Base-by-base conservation (phyloP, 495 filamentous ascomycete species). In the Daldinia caldariorum region DNA sequence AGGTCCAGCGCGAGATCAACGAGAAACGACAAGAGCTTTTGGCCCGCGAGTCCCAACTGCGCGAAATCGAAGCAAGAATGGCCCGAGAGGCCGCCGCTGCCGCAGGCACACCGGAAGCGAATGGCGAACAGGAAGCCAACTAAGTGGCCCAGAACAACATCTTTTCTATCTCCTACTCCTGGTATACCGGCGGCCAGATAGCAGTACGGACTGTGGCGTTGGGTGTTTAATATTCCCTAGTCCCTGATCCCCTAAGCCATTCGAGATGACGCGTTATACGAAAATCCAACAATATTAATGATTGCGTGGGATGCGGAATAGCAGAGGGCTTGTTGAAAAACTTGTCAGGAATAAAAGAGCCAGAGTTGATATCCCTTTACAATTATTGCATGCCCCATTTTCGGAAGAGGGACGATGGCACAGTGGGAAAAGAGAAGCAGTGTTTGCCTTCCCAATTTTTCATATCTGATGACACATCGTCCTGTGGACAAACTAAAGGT, bases 1-100 rank as follows among this genome's bases (percentile, higher is more conserved):
- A 98, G 89, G 96, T 99, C 61, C 94, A 98, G 85, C 91, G 94
- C 74, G 95, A 99, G 83, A 99, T 99, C 83, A 97, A 97, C 81
- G 95, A 98, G 86, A 99, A 99, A 89, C 90, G 95, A 83, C 95
- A 99, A 85, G 95, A 99, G 83, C 85, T 99, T 58, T 84, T 99
- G 78, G 95, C 95, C 66, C 93, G 96, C 79, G 95, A 99, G 85
- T 97, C 93, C 78, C 95, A 99, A 83, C 88, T 99, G 71, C 92
- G 94, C 81, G 95, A 99, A 84, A 97, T 97, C 71, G 85, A 88
- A 77, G 85, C 85, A 20, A 81, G 85, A 73, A 88, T 88, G 85
- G 84, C 86, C 61, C 83, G 85, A 69, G 85, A 88, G 74, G 75
- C 74, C n/a, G 80, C 82, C 0, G 79, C 81, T 1, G 77, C 74